Evolutionary conservation across 495 filamentous ascomycete genomes (phyloP).

Genomic region (Daldinia loculata): DNA sequence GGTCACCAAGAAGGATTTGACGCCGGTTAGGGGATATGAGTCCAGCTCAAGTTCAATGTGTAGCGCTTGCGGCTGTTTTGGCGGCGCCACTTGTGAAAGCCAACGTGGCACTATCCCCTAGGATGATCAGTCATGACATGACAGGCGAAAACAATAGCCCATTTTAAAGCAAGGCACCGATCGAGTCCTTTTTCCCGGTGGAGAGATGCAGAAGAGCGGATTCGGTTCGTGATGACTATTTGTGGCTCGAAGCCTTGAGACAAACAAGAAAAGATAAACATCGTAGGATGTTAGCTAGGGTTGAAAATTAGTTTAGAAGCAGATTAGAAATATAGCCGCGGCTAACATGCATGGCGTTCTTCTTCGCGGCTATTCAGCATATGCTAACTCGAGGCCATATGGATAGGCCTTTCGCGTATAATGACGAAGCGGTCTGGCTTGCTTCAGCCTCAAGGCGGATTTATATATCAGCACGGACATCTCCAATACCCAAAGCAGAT

Average conservation of each 20-base stretch:
- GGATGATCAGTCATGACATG: too few relatives aligned
- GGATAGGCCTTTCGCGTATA: constrained; percentile 5
- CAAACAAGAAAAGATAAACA: constrained; percentile 5
- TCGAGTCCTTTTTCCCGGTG: neutral
- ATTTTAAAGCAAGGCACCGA: neutral
- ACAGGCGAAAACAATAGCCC: too few relatives aligned
- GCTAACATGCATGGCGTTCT: constrained; percentile 9
- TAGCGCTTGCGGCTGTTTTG: constrained; percentile 20
- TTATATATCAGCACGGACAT: constrained; percentile 1
- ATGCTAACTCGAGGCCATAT: constrained; percentile 5
- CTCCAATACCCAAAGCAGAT: constrained; percentile 7
- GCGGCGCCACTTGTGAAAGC: constrained; percentile 1
- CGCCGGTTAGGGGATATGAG: neutral
- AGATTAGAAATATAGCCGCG: constrained; percentile 10
- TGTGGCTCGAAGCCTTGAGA: neutral
- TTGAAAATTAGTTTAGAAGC: constrained; percentile 2
- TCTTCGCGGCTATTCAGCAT: constrained; percentile 18
- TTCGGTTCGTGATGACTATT: constrained; percentile 1
- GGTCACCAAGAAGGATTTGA: neutral
- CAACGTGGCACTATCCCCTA: constrained; percentile 27
- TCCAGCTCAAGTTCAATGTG: neutral
- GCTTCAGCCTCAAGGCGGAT: constrained; percentile 11
- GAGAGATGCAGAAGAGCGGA: too few relatives aligned
- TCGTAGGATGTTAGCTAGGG: neutral
- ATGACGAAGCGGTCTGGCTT: constrained; percentile 8